phyloP scores from a whole-genome alignment of 306 rosid genomes.

The Luffa acutangula region DNA sequence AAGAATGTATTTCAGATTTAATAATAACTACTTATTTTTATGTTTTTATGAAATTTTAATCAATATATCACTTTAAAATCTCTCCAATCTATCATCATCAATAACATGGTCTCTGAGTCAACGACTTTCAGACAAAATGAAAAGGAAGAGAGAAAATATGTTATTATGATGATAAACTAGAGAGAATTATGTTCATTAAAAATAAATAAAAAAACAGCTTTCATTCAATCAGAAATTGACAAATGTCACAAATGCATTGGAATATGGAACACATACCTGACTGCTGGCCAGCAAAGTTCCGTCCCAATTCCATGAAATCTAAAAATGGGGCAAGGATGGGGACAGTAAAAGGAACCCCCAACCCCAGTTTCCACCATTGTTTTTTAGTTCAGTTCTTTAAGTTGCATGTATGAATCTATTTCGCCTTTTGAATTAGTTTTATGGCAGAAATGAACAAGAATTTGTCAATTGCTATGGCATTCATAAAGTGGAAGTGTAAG shows the following conservation, averaged over 20 bases:
- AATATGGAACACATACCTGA: not conserved
- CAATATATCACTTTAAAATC: no score
- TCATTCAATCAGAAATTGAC: not conserved
- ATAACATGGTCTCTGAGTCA: no score
- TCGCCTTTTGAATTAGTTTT: not conserved
- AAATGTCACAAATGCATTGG: not conserved
- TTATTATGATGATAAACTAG: no score
- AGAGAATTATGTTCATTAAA: no score
- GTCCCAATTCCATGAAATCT: not conserved
- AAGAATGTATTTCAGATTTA: no score
- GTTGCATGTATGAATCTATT: not conserved
- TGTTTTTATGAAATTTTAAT: no score
- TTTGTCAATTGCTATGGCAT: not conserved
- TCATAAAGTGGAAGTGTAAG: not conserved
- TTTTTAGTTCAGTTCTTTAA: not conserved
- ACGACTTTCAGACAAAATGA: no score
- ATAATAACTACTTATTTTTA: no score
- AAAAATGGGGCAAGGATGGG: not conserved
- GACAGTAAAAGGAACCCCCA: not conserved
- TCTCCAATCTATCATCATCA: no score
- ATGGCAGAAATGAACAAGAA: not conserved
- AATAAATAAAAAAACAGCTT: no score
- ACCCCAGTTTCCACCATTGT: not conserved
- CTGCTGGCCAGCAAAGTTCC: not conserved
- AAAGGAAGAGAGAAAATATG: no score